Base-by-base conservation (phyloP, 2,329 filamentous ascomycete species). In the Orbilia brochopaga region DNA sequence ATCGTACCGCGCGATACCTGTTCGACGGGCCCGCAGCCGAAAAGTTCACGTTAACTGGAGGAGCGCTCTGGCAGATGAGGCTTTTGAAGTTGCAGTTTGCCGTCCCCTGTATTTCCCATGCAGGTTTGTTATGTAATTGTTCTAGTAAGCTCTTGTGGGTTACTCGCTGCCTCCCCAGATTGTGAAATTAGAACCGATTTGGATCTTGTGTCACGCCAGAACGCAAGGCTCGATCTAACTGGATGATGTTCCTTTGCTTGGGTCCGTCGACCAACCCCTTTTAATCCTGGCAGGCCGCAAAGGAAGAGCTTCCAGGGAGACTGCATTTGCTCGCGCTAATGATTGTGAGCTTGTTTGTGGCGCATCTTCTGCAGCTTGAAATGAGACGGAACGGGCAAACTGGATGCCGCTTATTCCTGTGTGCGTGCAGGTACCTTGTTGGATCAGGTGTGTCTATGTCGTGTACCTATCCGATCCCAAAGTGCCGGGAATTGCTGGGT, bases 121-220 rank as follows among this genome's bases (percentile, higher is more conserved):
- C 11, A 35, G 55, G 44, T 44, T 58, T 57, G 54, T 40, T 57
- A n/a, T n/a, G n/a, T n/a, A 32, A 62, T 44, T 52, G 24, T 42
- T 54, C 51, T 21, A 19, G 53, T 53, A 50, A 62, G 52, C n/a
- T n/a, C n/a, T 44, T 37, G 51, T 54, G 57, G 59, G 51, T 40
- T 42, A 52, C 32, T 19, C 48, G n/a, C 51, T 24, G 59, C 59
- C 66, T 70, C 54, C 23, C 59, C 59, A 54, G 66, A 54, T 59
- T 70, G 48, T 53, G 48, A 52, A 64, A 42, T 42, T 42, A 42
- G 37, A 59, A 70, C 64, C 63, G 59, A 60, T 70, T 69, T 64
- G 54, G 59, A 70, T 70, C 66, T 70, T 70, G 66, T 70, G 59
- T 44, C 44, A 70, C 66, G 55, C 40, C 23, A 70, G n/a, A 64